These are phyloP conservation scores for Flaveria linearis DNA, from an alignment of 129 eudicot species.

Conservation along the genomic window DNA sequence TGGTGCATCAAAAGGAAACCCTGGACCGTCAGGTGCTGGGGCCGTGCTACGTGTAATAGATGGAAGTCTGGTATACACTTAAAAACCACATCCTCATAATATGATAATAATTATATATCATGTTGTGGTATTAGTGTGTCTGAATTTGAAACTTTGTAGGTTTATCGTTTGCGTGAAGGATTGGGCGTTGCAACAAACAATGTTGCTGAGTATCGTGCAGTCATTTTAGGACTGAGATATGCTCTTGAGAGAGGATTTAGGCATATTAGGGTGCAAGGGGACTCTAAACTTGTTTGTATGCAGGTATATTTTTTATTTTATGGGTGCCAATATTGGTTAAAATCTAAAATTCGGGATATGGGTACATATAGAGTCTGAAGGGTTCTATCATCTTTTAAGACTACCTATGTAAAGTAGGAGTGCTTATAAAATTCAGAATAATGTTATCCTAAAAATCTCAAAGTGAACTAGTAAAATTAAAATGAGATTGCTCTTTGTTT, in stretches of 20 bases:
- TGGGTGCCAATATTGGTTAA: background rate
- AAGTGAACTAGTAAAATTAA: background rate
- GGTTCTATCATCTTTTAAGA: background rate
- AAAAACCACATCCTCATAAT: background rate
- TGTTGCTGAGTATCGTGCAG: conserved; percentile 83
- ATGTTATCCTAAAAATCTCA: background rate
- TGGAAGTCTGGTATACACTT: conserved; percentile 67
- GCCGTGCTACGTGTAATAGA: conserved; percentile 75
- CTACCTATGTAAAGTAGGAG: background rate
- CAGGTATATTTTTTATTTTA: conserved; percentile 52
- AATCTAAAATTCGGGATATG: background rate
- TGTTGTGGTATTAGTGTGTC: background rate
- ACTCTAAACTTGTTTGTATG: conserved; percentile 91
- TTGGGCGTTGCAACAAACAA: conserved; percentile 80
- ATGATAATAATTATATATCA: background rate
- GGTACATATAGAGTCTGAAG: background rate
- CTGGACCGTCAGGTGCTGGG: conserved; percentile 97
- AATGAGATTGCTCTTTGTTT: background rate
- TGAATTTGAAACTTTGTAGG: conserved; percentile 44
- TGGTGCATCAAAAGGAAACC: conserved; percentile 98
- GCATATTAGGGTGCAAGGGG: conserved; percentile 79
- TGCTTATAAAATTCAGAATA: background rate
- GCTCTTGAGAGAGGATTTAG: conserved; percentile 78
- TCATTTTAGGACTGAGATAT: conserved; percentile 67
- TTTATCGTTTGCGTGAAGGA: conserved; percentile 78